Evolutionary conservation across 2,329 filamentous ascomycete genomes (phyloP).

Genomic region (Fusarium succisae): DNA sequence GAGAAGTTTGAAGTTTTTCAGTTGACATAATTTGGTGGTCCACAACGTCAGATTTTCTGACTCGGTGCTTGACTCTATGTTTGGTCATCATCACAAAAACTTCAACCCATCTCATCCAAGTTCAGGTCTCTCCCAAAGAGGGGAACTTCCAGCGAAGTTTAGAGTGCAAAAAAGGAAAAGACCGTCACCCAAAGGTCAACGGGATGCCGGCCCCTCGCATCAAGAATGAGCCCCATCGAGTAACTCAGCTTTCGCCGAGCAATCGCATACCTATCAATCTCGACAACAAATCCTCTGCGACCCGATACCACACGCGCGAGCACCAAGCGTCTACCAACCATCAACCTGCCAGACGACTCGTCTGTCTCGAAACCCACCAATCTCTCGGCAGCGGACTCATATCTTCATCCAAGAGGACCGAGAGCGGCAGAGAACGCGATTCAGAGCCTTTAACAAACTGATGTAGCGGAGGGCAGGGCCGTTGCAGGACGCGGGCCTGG

Average conservation of each 20-base stretch:
- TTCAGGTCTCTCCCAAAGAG: conserved; percentile 33
- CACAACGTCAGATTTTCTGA: conserved; percentile 49
- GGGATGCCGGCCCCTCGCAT: conserved; percentile 77
- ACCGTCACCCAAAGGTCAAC: conserved; percentile 36
- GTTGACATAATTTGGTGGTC: conserved; percentile 47
- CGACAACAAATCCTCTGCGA: conserved; percentile 81
- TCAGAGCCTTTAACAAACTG: conserved; percentile 36
- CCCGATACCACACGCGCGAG: conserved; percentile 51
- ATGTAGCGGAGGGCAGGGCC: conserved; percentile 59
- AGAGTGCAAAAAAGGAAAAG: conserved; percentile 48
- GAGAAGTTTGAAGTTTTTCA: conserved; percentile 43
- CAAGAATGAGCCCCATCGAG: conserved; percentile 99
- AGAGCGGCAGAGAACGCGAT: conserved; percentile 45
- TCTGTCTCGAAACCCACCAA: conserved; percentile 25
- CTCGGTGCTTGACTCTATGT: conserved; percentile 99
- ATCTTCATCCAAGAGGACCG: conserved; percentile 81
- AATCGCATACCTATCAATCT: conserved; percentile 99
- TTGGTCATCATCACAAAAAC: conserved; percentile 89
- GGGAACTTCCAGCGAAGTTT: conserved; percentile 55
- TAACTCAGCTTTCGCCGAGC: conserved; percentile 75
- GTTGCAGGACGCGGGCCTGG: conserved; percentile 59
- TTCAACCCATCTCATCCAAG: conserved; percentile 52
- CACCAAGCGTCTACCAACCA: conserved; percentile 59
- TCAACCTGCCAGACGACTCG: conserved; percentile 42
- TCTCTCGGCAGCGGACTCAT: conserved; percentile 72